Evolutionary conservation across 148 eudicot species (phyloP), one percentile per base, ranked within the genome.

Genomic region (Salicornia ramosissima): DNA sequence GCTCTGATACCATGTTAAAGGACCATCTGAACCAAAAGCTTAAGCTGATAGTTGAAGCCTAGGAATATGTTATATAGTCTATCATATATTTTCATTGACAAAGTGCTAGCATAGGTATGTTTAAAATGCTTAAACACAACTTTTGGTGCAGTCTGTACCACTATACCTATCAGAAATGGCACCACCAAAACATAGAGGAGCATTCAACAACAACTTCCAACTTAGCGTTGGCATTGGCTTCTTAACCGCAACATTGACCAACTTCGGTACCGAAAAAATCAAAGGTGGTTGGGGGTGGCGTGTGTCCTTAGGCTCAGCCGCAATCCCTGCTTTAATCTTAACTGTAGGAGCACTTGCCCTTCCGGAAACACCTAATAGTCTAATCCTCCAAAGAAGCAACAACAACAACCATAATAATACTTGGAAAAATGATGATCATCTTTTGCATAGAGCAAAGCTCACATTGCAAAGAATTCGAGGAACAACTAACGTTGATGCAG

Each of bases 151-250:
- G 92, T 68, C 92, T 28, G 85, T 80, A 14, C 92, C 92, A 18
- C 51, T 87, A 16, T 87, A 87, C 45, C 78, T 87, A 30, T 85
- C 92, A 55, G 92, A 88, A 73, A 83, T 88, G 87, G 92, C 92
- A 28, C 92, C 87, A 2, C 55, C 86, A 2, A 74, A 57, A 47
- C 78, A 71, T 70, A 77, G 89, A 69, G 92, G 92, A 74, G 89
- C 89, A 62, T 73, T 88, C 77, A 88, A 77, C 85, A 81, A 51
- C 40, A 79, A 87, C 50, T 88, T 85, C 57, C 89, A 86, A 60
- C 52, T 88, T 14, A 63, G 81, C 56, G 71, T 88, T 4, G 78
- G 78, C 6, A 45, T 86, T 0, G 92, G 92, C 0, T 57, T 53
- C 40, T 39, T 86, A 22, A 54, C 39, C 0, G 89, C 89, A 1